Percentiles rank a stretch among this genome's conserved stretches.
Evolutionary conservation across 164 flowering plant species (phyloP).

Genomic region (Kalanchoe fedtschenkoi): DNA sequence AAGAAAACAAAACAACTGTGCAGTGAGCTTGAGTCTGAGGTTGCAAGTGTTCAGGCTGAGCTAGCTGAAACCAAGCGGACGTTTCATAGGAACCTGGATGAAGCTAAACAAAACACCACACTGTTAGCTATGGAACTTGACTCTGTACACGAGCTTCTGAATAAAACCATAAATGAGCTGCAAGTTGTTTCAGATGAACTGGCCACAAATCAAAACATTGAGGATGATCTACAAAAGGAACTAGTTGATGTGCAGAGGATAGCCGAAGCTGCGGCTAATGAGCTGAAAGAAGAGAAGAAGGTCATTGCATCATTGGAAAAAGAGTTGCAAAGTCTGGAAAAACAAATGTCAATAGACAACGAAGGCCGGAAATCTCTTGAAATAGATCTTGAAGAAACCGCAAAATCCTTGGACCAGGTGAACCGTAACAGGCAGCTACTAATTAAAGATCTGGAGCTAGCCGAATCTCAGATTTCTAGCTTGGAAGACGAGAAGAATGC

Average conservation of each 20-base stretch:
- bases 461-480: slow-evolving; percentile 28
- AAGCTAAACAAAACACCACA: slow-evolving; percentile 31
- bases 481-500: slow-evolving; percentile 58
- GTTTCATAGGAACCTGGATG: slow-evolving; percentile 35
- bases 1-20: slow-evolving; percentile 27
- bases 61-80: slow-evolving; percentile 26
- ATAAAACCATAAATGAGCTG: slow-evolving; percentile 44
- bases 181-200: slow-evolving; percentile 32
- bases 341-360: slow-evolving; percentile 45
- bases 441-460: slow-evolving; percentile 46
- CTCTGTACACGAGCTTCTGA: slow-evolving; percentile 28
- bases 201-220: slow-evolving; percentile 17
- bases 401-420: slow-evolving; percentile 66
- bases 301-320: slow-evolving; percentile 36
- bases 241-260: slow-evolving; percentile 37
- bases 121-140: slow-evolving; percentile 38
- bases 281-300: slow-evolving; percentile 51
- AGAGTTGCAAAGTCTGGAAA: slow-evolving; percentile 41
- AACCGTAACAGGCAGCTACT: slow-evolving; percentile 41
- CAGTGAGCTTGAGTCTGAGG: slow-evolving; percentile 43
- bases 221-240: slow-evolving; percentile 47
- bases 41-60: slow-evolving; percentile 36
- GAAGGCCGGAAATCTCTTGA: slow-evolving; percentile 48
- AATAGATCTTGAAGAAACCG: slow-evolving; percentile 63
- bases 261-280: slow-evolving; percentile 35